These are phyloP conservation scores for Coemansia sp. DNA, from an alignment of 192 early-diverging fungal genomes.

Conservation along the genomic window DNA sequence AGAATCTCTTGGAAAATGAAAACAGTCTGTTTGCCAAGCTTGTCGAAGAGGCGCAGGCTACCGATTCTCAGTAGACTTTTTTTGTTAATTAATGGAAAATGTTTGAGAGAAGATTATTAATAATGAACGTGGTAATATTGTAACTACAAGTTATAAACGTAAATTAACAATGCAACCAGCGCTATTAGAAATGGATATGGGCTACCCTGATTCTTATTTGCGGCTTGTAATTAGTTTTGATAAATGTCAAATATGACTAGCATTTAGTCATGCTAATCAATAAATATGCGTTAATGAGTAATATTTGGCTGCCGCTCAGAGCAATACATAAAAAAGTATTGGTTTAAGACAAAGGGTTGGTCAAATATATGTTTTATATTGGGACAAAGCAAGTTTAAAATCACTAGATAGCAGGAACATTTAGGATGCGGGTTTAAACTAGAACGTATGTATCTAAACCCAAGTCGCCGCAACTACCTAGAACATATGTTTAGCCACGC, in stretches of 20 bases:
- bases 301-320: constrained; percentile 58
- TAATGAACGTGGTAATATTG: constrained; percentile 56
- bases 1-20: constrained; percentile 35
- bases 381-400: constrained; percentile 71
- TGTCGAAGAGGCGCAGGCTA: constrained; percentile 60
- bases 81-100: constrained; percentile 15
- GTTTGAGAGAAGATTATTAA: too few relatives aligned
- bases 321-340: constrained; percentile 33
- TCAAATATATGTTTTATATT: constrained; percentile 78
- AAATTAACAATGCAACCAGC: too few relatives aligned
- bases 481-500: constrained; percentile 78
- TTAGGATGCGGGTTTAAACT: constrained; percentile 75
- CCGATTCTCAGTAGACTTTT: neutral
- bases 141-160: too few relatives aligned
- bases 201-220: too few relatives aligned
- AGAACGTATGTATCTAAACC: constrained; percentile 78
- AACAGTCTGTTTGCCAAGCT: constrained; percentile 62
- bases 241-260: too few relatives aligned
- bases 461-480: constrained; percentile 75
- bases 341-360: constrained; percentile 77
- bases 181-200: constrained; percentile 60
- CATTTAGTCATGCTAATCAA: too few relatives aligned
- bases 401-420: constrained; percentile 51
- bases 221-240: too few relatives aligned
- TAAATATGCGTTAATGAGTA: neutral